Percentiles rank a stretch among this genome's conserved stretches.
Conservation (phyloP, 805 yeast genomes). For the Cyberlindnera meyerae region DNA sequence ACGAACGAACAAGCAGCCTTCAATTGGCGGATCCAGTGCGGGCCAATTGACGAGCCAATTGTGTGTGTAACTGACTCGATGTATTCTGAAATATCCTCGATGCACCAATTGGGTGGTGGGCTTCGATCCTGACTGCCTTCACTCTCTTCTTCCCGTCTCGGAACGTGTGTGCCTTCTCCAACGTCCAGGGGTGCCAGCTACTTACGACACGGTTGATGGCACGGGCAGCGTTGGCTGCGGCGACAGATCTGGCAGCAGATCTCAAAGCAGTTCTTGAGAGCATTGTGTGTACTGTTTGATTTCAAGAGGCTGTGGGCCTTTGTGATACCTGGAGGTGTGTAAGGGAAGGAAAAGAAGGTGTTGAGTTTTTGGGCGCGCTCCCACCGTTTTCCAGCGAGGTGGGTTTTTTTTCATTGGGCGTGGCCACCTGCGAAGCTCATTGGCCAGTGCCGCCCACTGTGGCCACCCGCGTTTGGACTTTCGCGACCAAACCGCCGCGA, state of each 20-base stretch:
- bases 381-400: slow-evolving; percentile 10
- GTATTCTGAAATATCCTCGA: no score
- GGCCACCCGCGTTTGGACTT: not conserved
- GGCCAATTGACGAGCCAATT: no score
- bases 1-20: no score
- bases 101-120: no score
- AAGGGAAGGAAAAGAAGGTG: slow-evolving; percentile 9
- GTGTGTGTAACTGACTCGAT: no score
- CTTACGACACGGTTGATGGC: slow-evolving; percentile 36
- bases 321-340: slow-evolving; percentile 3
- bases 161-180: not conserved
- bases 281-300: slow-evolving; percentile 37
- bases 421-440: slow-evolving; percentile 11
- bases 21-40: no score
- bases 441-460: slow-evolving; percentile 8
- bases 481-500: not conserved
- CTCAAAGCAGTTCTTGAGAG: slow-evolving; percentile 85
- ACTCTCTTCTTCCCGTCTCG: not conserved
- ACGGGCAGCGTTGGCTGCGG: slow-evolving; percentile 47
- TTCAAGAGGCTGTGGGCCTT: slow-evolving; percentile 11
- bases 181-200: slow-evolving; percentile 12
- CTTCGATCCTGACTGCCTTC: not conserved
- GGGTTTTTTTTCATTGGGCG: slow-evolving; percentile 25
- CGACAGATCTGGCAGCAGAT: slow-evolving; percentile 78
- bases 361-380: slow-evolving; percentile 20